These are phyloP conservation scores for Trametes cingulata DNA, from an alignment of 768 basidiomycete genomes.

Conservation along the genomic window DNA sequence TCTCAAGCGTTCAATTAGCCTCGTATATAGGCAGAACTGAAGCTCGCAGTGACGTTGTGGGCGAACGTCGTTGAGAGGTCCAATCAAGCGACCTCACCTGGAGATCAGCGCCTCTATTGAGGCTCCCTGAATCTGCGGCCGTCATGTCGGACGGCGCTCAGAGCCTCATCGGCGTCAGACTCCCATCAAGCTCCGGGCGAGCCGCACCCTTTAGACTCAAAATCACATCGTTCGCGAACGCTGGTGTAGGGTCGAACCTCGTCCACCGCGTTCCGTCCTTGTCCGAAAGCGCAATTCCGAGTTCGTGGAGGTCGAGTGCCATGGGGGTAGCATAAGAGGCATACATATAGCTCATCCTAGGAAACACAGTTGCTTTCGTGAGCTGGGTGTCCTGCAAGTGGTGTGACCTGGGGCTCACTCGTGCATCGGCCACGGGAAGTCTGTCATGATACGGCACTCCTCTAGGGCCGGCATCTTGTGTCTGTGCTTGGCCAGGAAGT, in stretches of 20 bases:
- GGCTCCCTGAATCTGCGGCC: too few species aligned
- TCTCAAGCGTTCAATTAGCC: too few species aligned
- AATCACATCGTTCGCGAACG: too few species aligned
- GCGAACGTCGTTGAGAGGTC: too few species aligned
- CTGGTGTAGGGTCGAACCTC: background rate
- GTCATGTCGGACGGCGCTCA: too few species aligned
- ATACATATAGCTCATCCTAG: background rate
- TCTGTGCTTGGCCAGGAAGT: background rate
- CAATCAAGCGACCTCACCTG: too few species aligned
- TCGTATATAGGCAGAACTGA: too few species aligned
- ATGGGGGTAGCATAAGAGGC: background rate
- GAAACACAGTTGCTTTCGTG: background rate
- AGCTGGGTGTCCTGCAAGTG: background rate
- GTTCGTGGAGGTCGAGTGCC: background rate
- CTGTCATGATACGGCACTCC: background rate
- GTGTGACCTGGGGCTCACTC: background rate
- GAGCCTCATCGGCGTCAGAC: too few species aligned
- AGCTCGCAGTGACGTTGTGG: too few species aligned
- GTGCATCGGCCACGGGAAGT: background rate
- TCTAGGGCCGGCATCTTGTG: background rate
- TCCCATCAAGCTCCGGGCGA: too few species aligned
- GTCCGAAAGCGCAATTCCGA: background rate
- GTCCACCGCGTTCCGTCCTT: constrained; percentile 3
- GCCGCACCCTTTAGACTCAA: too few species aligned
- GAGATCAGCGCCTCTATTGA: too few species aligned